Conservation (phyloP, 306 rosid species). For the Quercus ilex region DNA sequence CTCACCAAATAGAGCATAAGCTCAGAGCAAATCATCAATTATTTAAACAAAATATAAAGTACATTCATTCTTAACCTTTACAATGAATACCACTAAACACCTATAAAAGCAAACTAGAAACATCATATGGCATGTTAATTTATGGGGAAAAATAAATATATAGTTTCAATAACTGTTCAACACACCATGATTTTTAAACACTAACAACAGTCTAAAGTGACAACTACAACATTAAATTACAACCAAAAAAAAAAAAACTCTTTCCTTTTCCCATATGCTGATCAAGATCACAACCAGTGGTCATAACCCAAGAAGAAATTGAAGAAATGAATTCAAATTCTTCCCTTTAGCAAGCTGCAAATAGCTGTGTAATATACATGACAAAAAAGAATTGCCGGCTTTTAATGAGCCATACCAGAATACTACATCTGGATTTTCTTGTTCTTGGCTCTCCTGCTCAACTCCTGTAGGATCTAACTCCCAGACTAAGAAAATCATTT, state of each 20-base stretch:
- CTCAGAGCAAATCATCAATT: too few relatives aligned
- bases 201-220: constrained; percentile 1
- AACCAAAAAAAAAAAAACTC: constrained; percentile 6
- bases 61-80: neutral
- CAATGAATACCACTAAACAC: neutral
- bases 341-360: constrained; percentile 28
- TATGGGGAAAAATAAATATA: neutral
- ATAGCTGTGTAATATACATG: constrained; percentile 25
- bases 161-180: neutral
- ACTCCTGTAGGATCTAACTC: constrained; percentile 26
- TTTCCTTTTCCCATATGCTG: constrained; percentile 1
- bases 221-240: constrained; percentile 20
- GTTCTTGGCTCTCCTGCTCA: constrained; percentile 25
- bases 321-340: constrained; percentile 21
- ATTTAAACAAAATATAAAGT: neutral
- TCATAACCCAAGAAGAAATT: constrained; percentile 31
- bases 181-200: neutral
- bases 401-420: constrained; percentile 16
- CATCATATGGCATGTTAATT: neutral
- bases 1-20: too few relatives aligned
- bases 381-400: constrained; percentile 27
- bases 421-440: constrained; percentile 26
- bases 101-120: neutral
- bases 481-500: constrained; percentile 15
- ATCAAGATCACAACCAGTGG: constrained; percentile 22